Evolutionary conservation across 208 protist genomes (phyloP).

Genomic region (Strigomonas culicis): DNA sequence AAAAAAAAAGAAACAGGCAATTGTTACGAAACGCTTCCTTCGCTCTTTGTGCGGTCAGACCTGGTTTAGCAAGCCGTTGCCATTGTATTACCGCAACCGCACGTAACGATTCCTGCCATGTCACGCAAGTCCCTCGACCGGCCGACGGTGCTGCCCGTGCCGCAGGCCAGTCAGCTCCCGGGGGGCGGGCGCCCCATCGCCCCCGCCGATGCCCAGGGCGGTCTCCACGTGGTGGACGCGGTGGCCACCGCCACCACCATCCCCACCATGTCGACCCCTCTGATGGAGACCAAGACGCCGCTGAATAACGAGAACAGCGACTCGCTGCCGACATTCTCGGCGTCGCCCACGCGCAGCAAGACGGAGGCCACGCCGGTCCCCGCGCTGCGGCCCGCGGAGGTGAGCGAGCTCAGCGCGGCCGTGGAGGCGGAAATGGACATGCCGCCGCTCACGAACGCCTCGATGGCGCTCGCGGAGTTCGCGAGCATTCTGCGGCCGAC

Average conservation of each 20-base stretch:
- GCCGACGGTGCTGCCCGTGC: neutral
- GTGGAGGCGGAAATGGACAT: slow-evolving; percentile 3
- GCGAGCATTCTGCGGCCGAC: slow-evolving; percentile 36
- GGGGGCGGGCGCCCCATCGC: neutral
- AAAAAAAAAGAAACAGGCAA: slow-evolving; percentile 7
- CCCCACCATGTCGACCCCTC: neutral
- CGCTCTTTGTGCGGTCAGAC: too few relatives aligned
- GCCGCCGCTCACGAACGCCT: slow-evolving; percentile 33
- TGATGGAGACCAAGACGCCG: neutral
- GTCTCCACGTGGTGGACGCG: neutral
- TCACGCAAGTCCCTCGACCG: neutral
- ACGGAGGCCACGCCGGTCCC: neutral
- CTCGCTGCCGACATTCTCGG: neutral
- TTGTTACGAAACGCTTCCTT: neutral
- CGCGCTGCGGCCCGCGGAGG: neutral
- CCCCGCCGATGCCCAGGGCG: neutral
- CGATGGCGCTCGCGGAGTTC: slow-evolving; percentile 59
- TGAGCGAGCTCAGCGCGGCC: neutral
- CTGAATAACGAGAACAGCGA: neutral
- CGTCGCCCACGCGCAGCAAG: neutral
- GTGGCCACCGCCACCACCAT: neutral
- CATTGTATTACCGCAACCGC: too few relatives aligned
- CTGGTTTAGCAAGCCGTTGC: too few relatives aligned
- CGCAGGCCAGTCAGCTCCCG: neutral
- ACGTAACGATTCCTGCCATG: neutral